Evolutionary conservation across 305 asterid genomes (phyloP), one percentile per base, ranked within the genome.

Genomic region (Rubia peregrina): DNA sequence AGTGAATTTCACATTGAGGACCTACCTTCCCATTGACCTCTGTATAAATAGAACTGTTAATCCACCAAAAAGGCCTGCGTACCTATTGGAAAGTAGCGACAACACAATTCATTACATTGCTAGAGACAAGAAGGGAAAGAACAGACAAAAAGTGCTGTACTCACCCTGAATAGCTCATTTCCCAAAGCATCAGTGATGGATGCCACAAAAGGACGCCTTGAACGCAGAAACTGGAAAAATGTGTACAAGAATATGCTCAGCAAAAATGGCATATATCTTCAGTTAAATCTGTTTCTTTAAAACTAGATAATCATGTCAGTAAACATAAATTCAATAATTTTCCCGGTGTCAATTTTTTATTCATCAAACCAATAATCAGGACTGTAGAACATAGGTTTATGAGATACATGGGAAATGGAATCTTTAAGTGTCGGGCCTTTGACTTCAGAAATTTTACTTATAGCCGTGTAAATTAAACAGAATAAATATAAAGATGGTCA

Each of bases 41-140:
- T 9, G 90, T 92, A 74, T 87, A 94, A 78, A 94, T 94, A 75
- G 98, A 91, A 86, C 97, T 94, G 72, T 86, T 91, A 85, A 94
- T 83, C 97, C 97, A 94, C 97, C 98, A 91, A 84, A 94, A 94
- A 73, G 98, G 98, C 83, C 98, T 87, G 76, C 93, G 80, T 38
- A 91, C 94, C 98, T 93, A 76, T 67, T 69, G 53, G 70, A 72
- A 75, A 68, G 61, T 77, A 75, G 10, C 9, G 26, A 11, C n/a
- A 21, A 41, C 12, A 74, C 12, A 60, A 8, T 19, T 63, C 43
- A 36, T 21, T n/a, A 62, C 16, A 14, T 19, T 42, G n/a, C 65
- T 42, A 42, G 36, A 70, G 3, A 57, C 30, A 24, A 24, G 49
- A 61, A 48, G 9, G 6, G 67, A 66, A 40, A 19, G 53, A 24